These are phyloP conservation scores for Leishmania tarentolae DNA, from an alignment of 208 protist genomes.

Conservation along the genomic window DNA sequence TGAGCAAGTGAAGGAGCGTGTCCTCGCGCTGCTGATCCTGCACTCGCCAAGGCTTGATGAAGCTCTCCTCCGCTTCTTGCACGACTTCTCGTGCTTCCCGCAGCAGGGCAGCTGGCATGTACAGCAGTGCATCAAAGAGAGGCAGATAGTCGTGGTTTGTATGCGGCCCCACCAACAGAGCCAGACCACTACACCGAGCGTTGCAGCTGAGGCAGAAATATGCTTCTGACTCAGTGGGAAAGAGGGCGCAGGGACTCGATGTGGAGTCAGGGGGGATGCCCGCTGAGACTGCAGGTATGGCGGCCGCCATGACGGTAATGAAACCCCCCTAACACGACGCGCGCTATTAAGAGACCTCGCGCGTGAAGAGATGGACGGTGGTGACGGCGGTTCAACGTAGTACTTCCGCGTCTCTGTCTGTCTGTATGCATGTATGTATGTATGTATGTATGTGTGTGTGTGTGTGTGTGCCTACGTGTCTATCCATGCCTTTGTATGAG, in stretches of 20 bases:
- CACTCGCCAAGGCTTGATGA: slow-evolving; percentile 42
- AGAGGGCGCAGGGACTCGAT: slow-evolving; percentile 19
- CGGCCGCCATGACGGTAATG: slow-evolving; percentile 1
- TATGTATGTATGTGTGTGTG: not conserved
- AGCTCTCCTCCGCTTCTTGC: slow-evolving; percentile 38
- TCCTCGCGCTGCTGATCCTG: slow-evolving; percentile 37
- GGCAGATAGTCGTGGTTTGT: slow-evolving; percentile 64
- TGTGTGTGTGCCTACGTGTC: not conserved
- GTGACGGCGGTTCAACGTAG: not conserved
- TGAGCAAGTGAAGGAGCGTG: slow-evolving; percentile 32
- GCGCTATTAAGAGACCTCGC: not conserved
- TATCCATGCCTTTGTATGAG: not conserved
- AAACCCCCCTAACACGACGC: too few species aligned
- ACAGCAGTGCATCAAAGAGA: slow-evolving; percentile 42
- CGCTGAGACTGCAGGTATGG: not conserved
- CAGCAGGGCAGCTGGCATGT: slow-evolving; percentile 52
- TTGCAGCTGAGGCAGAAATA: slow-evolving; percentile 76
- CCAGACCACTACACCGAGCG: slow-evolving; percentile 44
- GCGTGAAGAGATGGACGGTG: not conserved
- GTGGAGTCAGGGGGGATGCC: not conserved
- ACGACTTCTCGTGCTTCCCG: slow-evolving; percentile 41
- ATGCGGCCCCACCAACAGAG: slow-evolving; percentile 73
- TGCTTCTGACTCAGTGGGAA: slow-evolving; percentile 33
- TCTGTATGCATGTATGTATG: not conserved
- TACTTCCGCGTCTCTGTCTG: not conserved